These are phyloP conservation scores for Boletales sp. DNA, from an alignment of 768 basidiomycete species.

Conservation along the genomic window DNA sequence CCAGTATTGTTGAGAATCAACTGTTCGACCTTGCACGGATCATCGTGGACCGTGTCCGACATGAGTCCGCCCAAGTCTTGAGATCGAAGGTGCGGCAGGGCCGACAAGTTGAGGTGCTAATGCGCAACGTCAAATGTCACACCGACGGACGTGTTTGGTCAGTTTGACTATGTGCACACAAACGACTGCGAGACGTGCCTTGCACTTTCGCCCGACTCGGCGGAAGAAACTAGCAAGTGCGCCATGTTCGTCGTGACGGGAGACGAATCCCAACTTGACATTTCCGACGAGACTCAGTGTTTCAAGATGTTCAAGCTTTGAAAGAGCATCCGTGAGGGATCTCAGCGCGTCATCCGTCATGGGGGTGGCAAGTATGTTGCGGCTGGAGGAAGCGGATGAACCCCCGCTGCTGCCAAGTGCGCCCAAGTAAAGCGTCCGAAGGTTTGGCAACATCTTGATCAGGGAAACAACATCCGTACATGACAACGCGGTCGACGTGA, in stretches of 20 bases:
- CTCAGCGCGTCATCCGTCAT: constrained; percentile 50
- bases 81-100: constrained; percentile 48
- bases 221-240: constrained; percentile 46
- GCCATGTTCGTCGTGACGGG: constrained; percentile 24
- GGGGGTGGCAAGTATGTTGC: constrained; percentile 49
- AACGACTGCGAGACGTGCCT: constrained; percentile 33
- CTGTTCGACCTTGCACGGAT: constrained; percentile 39
- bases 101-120: constrained; percentile 59
- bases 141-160: neutral
- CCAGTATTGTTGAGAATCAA: constrained; percentile 58
- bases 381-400: constrained; percentile 36
- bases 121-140: no score
- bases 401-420: constrained; percentile 52
- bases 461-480: constrained; percentile 39
- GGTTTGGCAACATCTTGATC: constrained; percentile 35
- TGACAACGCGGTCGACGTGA: constrained; percentile 53
- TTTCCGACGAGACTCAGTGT: constrained; percentile 63
- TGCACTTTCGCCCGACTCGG: constrained; percentile 56
- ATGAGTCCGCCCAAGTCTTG: constrained; percentile 48
- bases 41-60: constrained; percentile 8
- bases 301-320: constrained; percentile 38
- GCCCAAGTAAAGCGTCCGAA: constrained; percentile 53
- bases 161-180: neutral
- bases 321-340: constrained; percentile 41
- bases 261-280: constrained; percentile 47